Conservation (phyloP, 75 land plant genomes). For the Cunninghamia lanceolata region DNA sequence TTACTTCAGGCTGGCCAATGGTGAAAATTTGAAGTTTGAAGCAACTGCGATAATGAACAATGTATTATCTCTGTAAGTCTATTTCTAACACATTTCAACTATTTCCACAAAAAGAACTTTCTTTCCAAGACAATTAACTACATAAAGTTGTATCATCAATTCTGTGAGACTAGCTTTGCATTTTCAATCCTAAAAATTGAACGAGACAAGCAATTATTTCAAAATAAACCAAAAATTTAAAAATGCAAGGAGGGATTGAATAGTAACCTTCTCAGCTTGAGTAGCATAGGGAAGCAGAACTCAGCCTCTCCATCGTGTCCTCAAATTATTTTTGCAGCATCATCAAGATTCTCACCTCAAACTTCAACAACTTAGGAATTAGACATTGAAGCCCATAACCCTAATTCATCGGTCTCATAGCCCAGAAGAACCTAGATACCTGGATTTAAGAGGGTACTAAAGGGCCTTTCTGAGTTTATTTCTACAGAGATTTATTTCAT, state of each 20-base stretch:
- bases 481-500: too few relatives aligned
- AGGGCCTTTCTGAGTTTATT: too few relatives aligned
- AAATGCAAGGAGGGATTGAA: background rate
- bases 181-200: background rate
- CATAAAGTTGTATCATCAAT: background rate
- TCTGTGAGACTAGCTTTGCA: background rate
- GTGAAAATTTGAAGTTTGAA: background rate
- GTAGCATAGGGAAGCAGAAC: background rate
- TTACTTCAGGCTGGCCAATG: background rate
- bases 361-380: background rate
- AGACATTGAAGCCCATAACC: too few relatives aligned
- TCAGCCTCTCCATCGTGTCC: background rate
- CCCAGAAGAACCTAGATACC: background rate
- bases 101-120: background rate
- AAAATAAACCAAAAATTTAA: background rate
- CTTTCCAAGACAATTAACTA: background rate
- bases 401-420: too few relatives aligned
- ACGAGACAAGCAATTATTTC: background rate
- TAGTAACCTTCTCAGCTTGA: background rate
- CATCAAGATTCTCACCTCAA: constrained; percentile 1
- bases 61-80: background rate
- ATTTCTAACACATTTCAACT: background rate
- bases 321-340: background rate
- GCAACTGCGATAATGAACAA: too few relatives aligned
- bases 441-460: background rate